A percentile compares a stretch with the other conserved stretches of the same genome.
These are phyloP conservation scores for Talaromyces pinophilus DNA, from an alignment of 2,329 filamentous ascomycete species.

Conservation along the genomic window DNA sequence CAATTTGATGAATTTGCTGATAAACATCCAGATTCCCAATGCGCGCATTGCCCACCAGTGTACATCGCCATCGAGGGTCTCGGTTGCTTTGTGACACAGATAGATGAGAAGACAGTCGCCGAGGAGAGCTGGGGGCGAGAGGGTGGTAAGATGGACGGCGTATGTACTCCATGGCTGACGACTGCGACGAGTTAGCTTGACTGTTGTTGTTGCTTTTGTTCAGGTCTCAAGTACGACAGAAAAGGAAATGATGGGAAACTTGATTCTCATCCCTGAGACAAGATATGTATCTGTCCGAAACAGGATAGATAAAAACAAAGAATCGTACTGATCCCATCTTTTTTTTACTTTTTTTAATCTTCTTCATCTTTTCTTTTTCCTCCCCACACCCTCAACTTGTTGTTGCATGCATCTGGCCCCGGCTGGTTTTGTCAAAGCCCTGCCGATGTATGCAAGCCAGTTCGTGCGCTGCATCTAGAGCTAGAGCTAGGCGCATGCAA, in stretches of 20 bases:
- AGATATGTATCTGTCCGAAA: constrained; percentile 25
- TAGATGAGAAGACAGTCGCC: constrained; percentile 73
- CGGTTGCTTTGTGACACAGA: constrained; percentile 69
- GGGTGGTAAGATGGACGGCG: constrained; percentile 86
- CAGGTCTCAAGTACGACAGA: background rate
- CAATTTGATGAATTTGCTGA: constrained; percentile 89
- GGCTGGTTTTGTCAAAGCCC: background rate
- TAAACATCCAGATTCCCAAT: constrained; percentile 74
- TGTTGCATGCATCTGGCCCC: constrained; percentile 7
- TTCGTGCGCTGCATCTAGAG: constrained; percentile 8
- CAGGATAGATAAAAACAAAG: constrained; percentile 11
- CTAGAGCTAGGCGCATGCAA: constrained; percentile 15
- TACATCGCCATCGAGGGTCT: constrained; percentile 57
- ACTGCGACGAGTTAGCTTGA: constrained; percentile 52
- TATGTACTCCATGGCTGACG: constrained; percentile 93
- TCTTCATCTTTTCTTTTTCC: background rate
- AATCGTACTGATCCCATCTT: background rate
- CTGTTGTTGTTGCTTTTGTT: constrained; percentile 12
- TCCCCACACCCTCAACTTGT: constrained; percentile 5
- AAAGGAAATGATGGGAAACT: background rate
- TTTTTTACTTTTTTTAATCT: background rate
- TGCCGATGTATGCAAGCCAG: constrained; percentile 5
- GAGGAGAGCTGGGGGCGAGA: constrained; percentile 81
- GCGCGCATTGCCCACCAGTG: constrained; percentile 60
- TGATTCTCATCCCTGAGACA: constrained; percentile 1